Percentiles rank a stretch among this genome's conserved stretches.
Conservation (phyloP, 805 yeast genomes). For the Hanseniaspora osmophila region DNA sequence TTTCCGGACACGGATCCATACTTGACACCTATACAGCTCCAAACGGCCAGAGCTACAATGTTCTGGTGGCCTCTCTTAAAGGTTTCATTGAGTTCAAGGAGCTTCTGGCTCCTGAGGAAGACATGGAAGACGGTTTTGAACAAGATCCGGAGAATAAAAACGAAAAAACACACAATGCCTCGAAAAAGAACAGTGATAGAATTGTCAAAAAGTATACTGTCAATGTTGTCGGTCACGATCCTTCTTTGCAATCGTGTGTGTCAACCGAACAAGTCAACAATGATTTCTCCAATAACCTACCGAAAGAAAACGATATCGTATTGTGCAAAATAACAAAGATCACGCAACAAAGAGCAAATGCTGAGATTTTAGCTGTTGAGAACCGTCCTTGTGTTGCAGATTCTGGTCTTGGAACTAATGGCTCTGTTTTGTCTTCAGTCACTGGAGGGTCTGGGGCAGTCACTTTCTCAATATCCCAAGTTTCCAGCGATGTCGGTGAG, state of each 20-base stretch:
- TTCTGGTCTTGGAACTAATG: conserved; percentile 52
- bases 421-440: conserved; percentile 25
- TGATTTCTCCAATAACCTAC: conserved; percentile 38
- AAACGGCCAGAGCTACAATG: conserved; percentile 23
- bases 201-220: conserved; percentile 13
- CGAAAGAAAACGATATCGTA: conserved; percentile 75
- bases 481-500: conserved; percentile 69
- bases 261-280: conserved; percentile 9
- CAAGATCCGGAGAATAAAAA: too few species aligned
- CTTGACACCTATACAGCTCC: conserved; percentile 29
- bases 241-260: conserved; percentile 3
- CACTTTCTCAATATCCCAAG: conserved; percentile 28
- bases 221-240: conserved; percentile 17
- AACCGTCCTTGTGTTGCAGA: conserved; percentile 44
- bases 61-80: conserved; percentile 43
- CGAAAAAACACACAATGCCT: conserved; percentile 7
- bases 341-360: conserved; percentile 53
- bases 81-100: conserved; percentile 36
- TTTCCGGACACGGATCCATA: conserved; percentile 54
- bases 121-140: too few species aligned
- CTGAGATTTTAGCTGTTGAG: conserved; percentile 63
- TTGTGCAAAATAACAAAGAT: conserved; percentile 60
- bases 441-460: conserved; percentile 46
- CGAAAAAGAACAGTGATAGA: conserved; percentile 7
- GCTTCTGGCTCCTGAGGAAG: conserved; percentile 5